These are phyloP conservation scores for Leucocoprinus leucothites DNA, from an alignment of 768 basidiomycete genomes.

Conservation along the genomic window DNA sequence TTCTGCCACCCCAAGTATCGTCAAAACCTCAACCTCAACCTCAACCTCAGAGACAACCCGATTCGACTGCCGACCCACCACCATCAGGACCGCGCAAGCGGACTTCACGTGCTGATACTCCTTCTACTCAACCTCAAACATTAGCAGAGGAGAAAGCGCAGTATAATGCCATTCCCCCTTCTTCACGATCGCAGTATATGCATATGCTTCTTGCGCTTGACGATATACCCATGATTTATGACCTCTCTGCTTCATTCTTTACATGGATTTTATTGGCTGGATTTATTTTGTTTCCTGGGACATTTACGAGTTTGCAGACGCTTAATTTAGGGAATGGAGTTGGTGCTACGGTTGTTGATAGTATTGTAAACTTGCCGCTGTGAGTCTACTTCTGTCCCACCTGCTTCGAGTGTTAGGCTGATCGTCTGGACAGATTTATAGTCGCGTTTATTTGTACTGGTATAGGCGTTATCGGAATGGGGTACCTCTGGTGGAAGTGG, in stretches of 20 bases:
- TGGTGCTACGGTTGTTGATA: constrained; percentile 28
- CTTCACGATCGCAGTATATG: constrained; percentile 40
- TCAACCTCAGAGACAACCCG: background rate
- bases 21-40: no score
- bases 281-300: constrained; percentile 61
- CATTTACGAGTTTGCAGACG: constrained; percentile 48
- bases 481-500: constrained; percentile 61
- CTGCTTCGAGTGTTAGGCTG: background rate
- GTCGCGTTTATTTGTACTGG: constrained; percentile 56
- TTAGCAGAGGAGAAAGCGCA: constrained; percentile 7
- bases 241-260: constrained; percentile 51
- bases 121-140: background rate
- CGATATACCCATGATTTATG: constrained; percentile 46
- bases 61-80: background rate
- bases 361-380: constrained; percentile 44
- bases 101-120: constrained; percentile 2
- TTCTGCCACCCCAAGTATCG: no score
- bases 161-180: constrained; percentile 7
- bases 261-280: constrained; percentile 64
- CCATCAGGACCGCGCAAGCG: background rate
- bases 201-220: constrained; percentile 63
- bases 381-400: constrained; percentile 22
- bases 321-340: constrained; percentile 25
- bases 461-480: constrained; percentile 50
- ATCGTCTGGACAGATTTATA: constrained; percentile 36